Conservation (phyloP, 73 alveolate species). For the Stentor coeruleus region DNA sequence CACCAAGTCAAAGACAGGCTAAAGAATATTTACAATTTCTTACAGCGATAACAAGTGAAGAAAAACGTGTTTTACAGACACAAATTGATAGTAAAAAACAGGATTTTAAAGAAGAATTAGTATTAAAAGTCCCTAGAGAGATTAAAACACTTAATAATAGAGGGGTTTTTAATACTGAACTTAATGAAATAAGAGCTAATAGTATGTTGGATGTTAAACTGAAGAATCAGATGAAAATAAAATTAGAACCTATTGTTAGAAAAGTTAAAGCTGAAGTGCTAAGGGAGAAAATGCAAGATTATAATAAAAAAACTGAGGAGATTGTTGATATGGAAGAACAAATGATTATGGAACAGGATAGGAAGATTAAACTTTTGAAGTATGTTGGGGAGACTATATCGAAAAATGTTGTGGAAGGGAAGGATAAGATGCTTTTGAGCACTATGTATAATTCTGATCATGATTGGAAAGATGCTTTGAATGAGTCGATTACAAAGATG, state of each 20-base stretch:
- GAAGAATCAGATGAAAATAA: neutral
- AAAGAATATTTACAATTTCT: constrained; percentile 5
- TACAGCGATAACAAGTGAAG: neutral
- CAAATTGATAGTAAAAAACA: neutral
- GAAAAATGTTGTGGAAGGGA: neutral
- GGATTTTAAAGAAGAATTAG: neutral
- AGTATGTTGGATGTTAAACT: constrained; percentile 4
- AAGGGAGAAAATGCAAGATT: constrained; percentile 7
- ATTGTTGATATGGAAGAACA: neutral
- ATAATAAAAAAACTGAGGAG: neutral
- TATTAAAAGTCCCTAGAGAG: neutral
- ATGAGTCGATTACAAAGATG: too few relatives aligned
- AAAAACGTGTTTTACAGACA: neutral
- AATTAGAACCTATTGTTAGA: neutral
- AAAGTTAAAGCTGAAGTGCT: neutral
- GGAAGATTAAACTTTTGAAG: neutral
- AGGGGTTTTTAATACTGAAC: constrained; percentile 10
- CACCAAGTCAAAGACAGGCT: constrained; percentile 22
- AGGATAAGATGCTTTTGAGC: neutral
- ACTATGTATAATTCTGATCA: neutral
- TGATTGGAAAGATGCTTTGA: neutral
- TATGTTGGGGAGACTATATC: neutral
- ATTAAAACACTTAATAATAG: neutral
- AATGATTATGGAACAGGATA: neutral
- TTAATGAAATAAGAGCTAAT: neutral